Evolutionary conservation across 768 basidiomycete species (phyloP).

Genomic region (Naganishia friedmannii): DNA sequence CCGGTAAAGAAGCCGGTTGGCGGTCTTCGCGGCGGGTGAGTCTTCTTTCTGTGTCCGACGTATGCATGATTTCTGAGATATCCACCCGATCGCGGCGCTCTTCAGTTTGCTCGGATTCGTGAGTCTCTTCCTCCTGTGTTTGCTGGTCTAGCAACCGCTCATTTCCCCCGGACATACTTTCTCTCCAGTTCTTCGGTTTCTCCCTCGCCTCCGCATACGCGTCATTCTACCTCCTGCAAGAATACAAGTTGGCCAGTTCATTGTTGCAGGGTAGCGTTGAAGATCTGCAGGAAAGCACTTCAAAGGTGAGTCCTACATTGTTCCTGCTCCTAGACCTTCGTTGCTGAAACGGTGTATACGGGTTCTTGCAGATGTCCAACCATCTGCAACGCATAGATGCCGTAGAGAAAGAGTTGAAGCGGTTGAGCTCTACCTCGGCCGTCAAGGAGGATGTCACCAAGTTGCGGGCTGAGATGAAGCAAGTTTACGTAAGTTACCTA

Average conservation of each 20-base stretch:
- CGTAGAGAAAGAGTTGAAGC: conserved; percentile 84
- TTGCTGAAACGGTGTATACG: neutral
- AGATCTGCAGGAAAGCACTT: conserved; percentile 76
- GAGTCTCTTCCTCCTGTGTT: conserved; percentile 21
- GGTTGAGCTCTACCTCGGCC: conserved; percentile 63
- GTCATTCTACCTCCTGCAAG: conserved; percentile 82
- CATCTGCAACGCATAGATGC: conserved; percentile 58
- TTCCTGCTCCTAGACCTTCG: neutral
- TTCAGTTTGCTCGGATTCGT: conserved; percentile 43
- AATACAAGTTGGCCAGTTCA: conserved; percentile 84
- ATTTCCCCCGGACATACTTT: neutral
- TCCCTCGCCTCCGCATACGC: conserved; percentile 81
- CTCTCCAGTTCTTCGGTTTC: conserved; percentile 68
- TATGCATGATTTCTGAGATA: neutral
- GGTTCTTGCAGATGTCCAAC: conserved; percentile 41
- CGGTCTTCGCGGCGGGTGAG: conserved; percentile 45
- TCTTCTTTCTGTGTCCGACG: neutral
- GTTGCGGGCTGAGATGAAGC: conserved; percentile 77
- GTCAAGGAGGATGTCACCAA: conserved; percentile 76
- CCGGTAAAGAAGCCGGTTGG: conserved; percentile 38
- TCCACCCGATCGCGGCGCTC: neutral
- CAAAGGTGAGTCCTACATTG: conserved; percentile 59
- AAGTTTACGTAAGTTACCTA: conserved; percentile 59
- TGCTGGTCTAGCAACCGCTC: neutral
- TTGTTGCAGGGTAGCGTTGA: conserved; percentile 81